phyloP scores from a whole-genome alignment of 208 protist species.

The Crithidia thermophila region DNA sequence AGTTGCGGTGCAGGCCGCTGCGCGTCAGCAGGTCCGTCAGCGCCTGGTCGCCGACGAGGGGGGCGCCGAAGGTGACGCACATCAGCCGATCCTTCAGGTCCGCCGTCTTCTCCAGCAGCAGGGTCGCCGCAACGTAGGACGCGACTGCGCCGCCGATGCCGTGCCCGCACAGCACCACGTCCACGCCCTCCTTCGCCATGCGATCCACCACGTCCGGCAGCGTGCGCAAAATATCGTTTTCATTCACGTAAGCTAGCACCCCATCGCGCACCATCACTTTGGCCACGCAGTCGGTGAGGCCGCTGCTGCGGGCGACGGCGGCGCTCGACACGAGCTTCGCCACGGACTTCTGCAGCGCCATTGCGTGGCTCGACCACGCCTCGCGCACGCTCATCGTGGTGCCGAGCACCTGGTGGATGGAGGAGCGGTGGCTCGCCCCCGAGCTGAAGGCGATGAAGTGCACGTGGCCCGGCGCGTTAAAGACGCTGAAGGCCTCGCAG shows the following conservation, averaged over 20 bases:
- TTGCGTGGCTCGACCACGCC: conserved; percentile 32
- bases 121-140: conserved; percentile 18
- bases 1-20: conserved; percentile 11
- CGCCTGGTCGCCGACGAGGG: conserved; percentile 30
- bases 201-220: conserved; percentile 24
- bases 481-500: conserved; percentile 33
- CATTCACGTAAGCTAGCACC: conserved; percentile 22
- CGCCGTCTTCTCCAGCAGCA: conserved; percentile 44
- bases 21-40: conserved; percentile 30
- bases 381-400: conserved; percentile 24
- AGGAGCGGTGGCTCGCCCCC: conserved; percentile 10
- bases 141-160: conserved; percentile 42
- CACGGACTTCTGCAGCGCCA: conserved; percentile 5
- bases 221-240: conserved; percentile 13
- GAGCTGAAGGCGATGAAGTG: conserved; percentile 43
- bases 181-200: conserved; percentile 25
- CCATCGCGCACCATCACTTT: conserved; percentile 23
- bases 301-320: background rate
- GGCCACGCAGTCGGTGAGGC: conserved; percentile 9
- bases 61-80: conserved; percentile 55
- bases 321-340: conserved; percentile 28
- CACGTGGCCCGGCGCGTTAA: conserved; percentile 27
- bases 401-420: conserved; percentile 29
- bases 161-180: conserved; percentile 55
- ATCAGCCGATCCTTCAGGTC: conserved; percentile 30